Conservation (phyloP, 148 eudicot species). For the Cornus suecica region DNA sequence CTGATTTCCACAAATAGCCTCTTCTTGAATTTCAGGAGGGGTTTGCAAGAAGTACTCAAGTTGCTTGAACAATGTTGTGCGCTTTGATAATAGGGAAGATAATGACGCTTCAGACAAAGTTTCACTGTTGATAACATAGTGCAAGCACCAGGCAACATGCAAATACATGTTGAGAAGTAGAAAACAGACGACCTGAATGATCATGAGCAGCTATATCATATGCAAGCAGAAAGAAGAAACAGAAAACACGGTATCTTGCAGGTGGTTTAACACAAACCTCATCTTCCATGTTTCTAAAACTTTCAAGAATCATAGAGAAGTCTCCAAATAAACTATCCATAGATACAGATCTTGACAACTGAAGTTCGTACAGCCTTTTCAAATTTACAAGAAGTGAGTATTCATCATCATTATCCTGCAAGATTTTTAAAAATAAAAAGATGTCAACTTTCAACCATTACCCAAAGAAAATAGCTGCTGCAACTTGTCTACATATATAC, state of each 20-base stretch:
- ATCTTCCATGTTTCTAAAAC: slow-evolving; percentile 65
- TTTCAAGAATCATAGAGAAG: slow-evolving; percentile 51
- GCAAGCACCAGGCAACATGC: slow-evolving; percentile 72
- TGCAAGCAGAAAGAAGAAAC: slow-evolving; percentile 13
- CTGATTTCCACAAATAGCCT: slow-evolving; percentile 41
- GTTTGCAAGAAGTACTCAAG: slow-evolving; percentile 53
- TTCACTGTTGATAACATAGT: slow-evolving; percentile 55
- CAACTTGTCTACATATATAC: slow-evolving; percentile 30
- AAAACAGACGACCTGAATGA: slow-evolving; percentile 68
- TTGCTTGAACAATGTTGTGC: slow-evolving; percentile 60
- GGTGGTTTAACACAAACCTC: slow-evolving; percentile 53
- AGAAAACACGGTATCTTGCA: not conserved
- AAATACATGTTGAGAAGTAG: slow-evolving; percentile 86
- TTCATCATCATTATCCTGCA: slow-evolving; percentile 86
- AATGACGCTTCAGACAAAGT: slow-evolving; percentile 57
- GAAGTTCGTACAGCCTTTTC: slow-evolving; percentile 95
- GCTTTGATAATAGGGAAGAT: slow-evolving; percentile 59
- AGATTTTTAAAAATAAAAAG: not conserved
- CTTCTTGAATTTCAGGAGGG: slow-evolving; percentile 37
- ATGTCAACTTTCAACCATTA: slow-evolving; percentile 11
- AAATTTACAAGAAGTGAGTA: slow-evolving; percentile 83
- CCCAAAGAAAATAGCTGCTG: not conserved
- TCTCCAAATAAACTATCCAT: slow-evolving; percentile 66
- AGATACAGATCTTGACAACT: slow-evolving; percentile 60
- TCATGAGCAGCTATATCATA: slow-evolving; percentile 12